Base-by-base conservation (phyloP, 78 protist genomes). In the Corallochytrium limacisporum region DNA sequence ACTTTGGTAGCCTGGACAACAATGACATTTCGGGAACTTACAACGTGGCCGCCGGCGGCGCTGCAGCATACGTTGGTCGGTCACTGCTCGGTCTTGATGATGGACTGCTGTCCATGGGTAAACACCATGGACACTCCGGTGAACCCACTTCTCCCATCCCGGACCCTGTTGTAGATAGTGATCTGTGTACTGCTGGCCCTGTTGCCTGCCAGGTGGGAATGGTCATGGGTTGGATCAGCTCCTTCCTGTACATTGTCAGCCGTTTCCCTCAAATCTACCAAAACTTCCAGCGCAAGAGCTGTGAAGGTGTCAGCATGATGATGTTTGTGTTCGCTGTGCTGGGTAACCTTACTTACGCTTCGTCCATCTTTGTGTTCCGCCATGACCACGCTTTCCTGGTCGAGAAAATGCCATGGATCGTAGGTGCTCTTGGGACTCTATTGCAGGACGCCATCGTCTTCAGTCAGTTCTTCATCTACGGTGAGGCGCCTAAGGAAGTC, bases 311-410 rank as follows among this genome's bases (percentile, higher is more conserved):
- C 33, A n/a, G 53, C 22, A 28, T 66, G 28, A 18, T 59, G 49
- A 66, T 66, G 72, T 66, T 66, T 26, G 15, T 66, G 31, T 66
- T 66, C 10, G 54, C 44, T 28, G 54, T 66, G 29, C 43, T 66
- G 28, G 72, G 62, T 15, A 66, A 66, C 22, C 22, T 29, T 18
- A 46, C 54, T 4, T 57, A 57, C 42, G 26, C 63, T 9, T n/a
- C 18, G 42, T 57, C 63, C 42, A 57, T 57, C 15, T 10, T 57
- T 39, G 42, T 57, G 20, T 28, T 10, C 44, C 33, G 44, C 8
- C 20, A 20, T 18, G 63, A 57, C 20, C 26, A 13, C 63, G 63
- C 12, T 10, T 57, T 28, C 42, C 63, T 57, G 20, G 9, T 22
- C 31, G 32, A 57, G 18, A 10, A 20, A 33, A 15, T 28, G 42